Percentiles rank a stretch among this genome's conserved stretches.
These are phyloP conservation scores for Termitomyces sp. DNA, from an alignment of 768 basidiomycete species.

Conservation along the genomic window DNA sequence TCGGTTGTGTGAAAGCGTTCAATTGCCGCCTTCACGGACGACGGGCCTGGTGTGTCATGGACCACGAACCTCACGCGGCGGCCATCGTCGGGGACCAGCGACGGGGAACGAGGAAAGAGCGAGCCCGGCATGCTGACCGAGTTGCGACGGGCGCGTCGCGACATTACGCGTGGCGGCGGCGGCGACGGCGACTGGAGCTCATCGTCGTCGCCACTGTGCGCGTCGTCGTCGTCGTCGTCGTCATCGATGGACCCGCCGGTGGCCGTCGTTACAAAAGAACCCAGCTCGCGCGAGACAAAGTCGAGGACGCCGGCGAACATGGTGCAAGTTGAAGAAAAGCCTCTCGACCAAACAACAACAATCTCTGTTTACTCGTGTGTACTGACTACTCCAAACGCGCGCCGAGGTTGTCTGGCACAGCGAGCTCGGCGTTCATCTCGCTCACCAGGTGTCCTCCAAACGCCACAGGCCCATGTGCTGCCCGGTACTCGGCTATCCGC, in stretches of 20 bases:
- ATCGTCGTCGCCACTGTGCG: not conserved
- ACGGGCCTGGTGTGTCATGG: constrained; percentile 12
- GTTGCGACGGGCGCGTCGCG: constrained; percentile 16
- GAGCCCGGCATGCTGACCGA: constrained; percentile 75
- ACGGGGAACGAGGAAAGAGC: constrained; percentile 67
- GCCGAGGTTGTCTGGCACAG: constrained; percentile 73
- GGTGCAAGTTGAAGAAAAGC: no score
- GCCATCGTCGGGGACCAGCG: constrained; percentile 40
- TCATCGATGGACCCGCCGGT: constrained; percentile 35
- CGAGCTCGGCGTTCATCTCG: constrained; percentile 62
- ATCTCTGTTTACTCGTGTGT: not conserved
- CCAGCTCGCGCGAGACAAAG: constrained; percentile 67
- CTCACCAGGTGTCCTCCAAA: constrained; percentile 80
- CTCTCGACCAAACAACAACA: constrained; percentile 1
- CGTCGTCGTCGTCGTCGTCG: not conserved
- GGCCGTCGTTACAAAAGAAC: constrained; percentile 64
- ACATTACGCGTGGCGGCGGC: not conserved
- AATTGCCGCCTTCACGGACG: constrained; percentile 46
- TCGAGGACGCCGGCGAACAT: constrained; percentile 54
- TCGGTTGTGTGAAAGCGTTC: constrained; percentile 38
- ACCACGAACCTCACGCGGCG: constrained; percentile 37
- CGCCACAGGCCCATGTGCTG: constrained; percentile 71
- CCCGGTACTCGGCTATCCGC: constrained; percentile 75
- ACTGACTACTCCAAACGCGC: constrained; percentile 24
- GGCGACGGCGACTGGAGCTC: not conserved